Conservation (phyloP, 73 alveolate genomes). For the Paramecium biaurelia region DNA sequence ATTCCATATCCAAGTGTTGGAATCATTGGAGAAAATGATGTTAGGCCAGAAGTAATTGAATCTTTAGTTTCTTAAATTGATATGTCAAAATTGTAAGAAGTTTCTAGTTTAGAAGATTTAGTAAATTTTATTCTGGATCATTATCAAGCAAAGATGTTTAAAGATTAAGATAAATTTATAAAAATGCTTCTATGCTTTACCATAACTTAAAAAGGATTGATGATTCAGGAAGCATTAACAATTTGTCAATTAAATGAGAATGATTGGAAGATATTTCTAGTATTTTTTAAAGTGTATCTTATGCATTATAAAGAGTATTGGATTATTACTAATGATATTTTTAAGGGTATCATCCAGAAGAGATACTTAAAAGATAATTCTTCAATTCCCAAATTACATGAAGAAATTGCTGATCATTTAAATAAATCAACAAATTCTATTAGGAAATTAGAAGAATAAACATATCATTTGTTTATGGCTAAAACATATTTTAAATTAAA, state of each 20-base stretch:
- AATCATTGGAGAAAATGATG: slow-evolving; percentile 24
- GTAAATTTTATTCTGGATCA: slow-evolving; percentile 46
- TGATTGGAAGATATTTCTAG: slow-evolving; percentile 58
- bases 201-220: slow-evolving; percentile 45
- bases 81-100: slow-evolving; percentile 6
- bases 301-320: slow-evolving; percentile 54
- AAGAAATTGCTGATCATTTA: slow-evolving; percentile 54
- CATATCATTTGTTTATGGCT: slow-evolving; percentile 60
- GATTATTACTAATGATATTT: slow-evolving; percentile 62
- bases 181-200: slow-evolving; percentile 32
- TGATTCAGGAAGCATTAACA: slow-evolving; percentile 8
- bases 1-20: slow-evolving; percentile 59
- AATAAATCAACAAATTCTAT: slow-evolving; percentile 59
- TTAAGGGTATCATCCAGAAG: slow-evolving; percentile 16
- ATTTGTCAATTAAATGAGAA: slow-evolving; percentile 27
- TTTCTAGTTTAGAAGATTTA: slow-evolving; percentile 24
- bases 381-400: background rate
- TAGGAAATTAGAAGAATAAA: slow-evolving; percentile 59
- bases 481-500: slow-evolving; percentile 58
- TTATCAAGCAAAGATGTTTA: slow-evolving; percentile 15
- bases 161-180: slow-evolving; percentile 37
- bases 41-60: slow-evolving; percentile 45
- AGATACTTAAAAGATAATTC: slow-evolving; percentile 26
- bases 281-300: slow-evolving; percentile 55
- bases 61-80: slow-evolving; percentile 31